Base-by-base conservation (phyloP, 202 grass and related monocot genomes). In the Schoenoplectus tabernaemontani region DNA sequence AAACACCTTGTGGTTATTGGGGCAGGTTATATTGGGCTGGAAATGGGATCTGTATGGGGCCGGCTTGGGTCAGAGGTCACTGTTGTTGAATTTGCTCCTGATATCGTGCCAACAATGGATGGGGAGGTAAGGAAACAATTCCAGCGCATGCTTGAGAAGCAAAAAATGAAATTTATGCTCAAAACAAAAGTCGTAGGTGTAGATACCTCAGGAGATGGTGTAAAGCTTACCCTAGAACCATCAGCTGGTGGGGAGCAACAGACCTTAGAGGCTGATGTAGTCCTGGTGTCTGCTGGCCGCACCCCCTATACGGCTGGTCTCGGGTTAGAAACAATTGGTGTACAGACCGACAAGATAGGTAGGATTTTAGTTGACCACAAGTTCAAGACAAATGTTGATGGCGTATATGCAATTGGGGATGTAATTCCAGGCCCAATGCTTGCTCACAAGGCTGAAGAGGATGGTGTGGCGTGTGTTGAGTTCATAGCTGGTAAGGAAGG, bases 161-260 rank as follows among this genome's bases (percentile, higher is more conserved):
- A 98, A 85, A 98, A 98, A 37, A 92, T 98, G 89, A 98, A 95
- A 82, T 98, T 98, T 84, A 92, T 95, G 91, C 96, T 98, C 82
- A 95, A 98, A 74, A 98, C 96, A 17, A 93, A 93, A 76, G 87
- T 97, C 9, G 82, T 90, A 47, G 84, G 86, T 37, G 84, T 93
- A 64, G 91, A 97, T 81, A 84, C 87, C 4, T 97, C 91, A 57
- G 89, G 91, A 53, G 90, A 86, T 39, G 89, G 86, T 37, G 91
- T 97, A 42, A 93, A 87, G 80, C 51, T 94, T 82, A 94, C 86
- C 60, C 34, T 97, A 8, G 94, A 97, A 77, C 89, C 89, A 63
- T 85, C 94, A 81, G 87, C 84, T 83, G 89, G 94, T 58, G 94
- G 91, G 30, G 91, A 97, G 36, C 87, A 89, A 77, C 83, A 37